Evolutionary conservation across 257 asterid species (phyloP).

Genomic region (Ehretia macrophylla): DNA sequence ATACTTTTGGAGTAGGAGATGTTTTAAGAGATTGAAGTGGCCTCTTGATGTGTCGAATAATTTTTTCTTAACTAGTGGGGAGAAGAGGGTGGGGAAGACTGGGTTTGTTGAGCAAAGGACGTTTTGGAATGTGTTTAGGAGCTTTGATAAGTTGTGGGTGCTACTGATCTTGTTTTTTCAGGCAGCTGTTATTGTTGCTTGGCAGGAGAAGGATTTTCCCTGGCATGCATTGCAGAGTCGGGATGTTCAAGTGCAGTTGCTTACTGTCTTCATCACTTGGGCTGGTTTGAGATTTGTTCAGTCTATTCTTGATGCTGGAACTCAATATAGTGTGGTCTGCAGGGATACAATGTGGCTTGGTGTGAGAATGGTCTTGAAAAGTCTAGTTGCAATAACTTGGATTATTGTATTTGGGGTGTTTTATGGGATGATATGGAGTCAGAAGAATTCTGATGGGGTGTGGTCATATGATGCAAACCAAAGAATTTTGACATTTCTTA

Average conservation of each 20-base stretch:
- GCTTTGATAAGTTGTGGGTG: slow-evolving; percentile 91
- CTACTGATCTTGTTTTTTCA: slow-evolving; percentile 82
- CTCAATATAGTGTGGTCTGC: slow-evolving; percentile 88
- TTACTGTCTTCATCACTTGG: slow-evolving; percentile 88
- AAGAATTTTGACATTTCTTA: slow-evolving; percentile 53
- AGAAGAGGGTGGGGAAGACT: slow-evolving; percentile 77
- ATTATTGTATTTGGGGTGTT: slow-evolving; percentile 68
- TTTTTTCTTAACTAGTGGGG: slow-evolving; percentile 43
- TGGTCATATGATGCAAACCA: slow-evolving; percentile 79
- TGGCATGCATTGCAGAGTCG: slow-evolving; percentile 71
- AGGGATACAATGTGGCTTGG: slow-evolving; percentile 73
- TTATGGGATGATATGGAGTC: slow-evolving; percentile 78
- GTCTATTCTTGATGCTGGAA: slow-evolving; percentile 89
- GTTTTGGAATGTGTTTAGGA: slow-evolving; percentile 85
- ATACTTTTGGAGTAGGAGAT: slow-evolving; percentile 86
- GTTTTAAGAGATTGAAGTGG: slow-evolving; percentile 79
- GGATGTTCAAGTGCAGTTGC: slow-evolving; percentile 77
- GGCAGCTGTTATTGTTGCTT: slow-evolving; percentile 84
- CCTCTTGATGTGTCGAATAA: slow-evolving; percentile 61
- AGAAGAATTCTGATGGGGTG: slow-evolving; percentile 57
- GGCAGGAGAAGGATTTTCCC: slow-evolving; percentile 62
- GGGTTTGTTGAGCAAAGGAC: slow-evolving; percentile 98
- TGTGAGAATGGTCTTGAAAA: slow-evolving; percentile 82
- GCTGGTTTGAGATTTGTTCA: slow-evolving; percentile 82
- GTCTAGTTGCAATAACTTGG: slow-evolving; percentile 78